Evolutionary conservation across 768 basidiomycete genomes (phyloP), one percentile per base, ranked within the genome.

Genomic region (Baorangia bicolor): DNA sequence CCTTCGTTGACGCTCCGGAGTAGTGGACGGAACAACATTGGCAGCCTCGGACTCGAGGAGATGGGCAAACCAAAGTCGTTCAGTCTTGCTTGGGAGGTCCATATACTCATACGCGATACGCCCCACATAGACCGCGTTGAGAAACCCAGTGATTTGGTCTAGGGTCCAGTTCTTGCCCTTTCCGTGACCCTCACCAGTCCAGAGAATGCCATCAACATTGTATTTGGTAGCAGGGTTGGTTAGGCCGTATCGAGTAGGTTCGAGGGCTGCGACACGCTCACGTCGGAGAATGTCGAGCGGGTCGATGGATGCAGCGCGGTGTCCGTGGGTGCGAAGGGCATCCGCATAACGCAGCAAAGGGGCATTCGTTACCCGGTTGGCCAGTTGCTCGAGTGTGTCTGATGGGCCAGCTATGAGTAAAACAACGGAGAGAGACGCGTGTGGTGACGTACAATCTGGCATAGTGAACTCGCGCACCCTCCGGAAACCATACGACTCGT

Each of bases 71-170:
- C 92, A 96, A 6, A 90, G 77, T 0, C 91, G 81, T 72, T 94
- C 92, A 0, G 86, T 88, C 75, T 92, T 92, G 55, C 82, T 86
- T 0, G 89, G 87, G 13, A 90, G 88, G 69, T 94, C 91, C 90
- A 92, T 92, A 55, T 87, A 94, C 80, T 97, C 94, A 65, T 94
- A 92, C 1, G 90, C 93, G 61, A 97, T 92, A 23, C 83, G 83
- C 2, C 88, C 90, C 28, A 92, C 88, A 66, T 97, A 97, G 1
- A 90, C 80, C 1, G 75, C 72, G 51, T 86, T 81, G 13, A 97
- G 75, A 68, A 90, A 88, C 16, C 76, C 67, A 4, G 79, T 81
- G 56, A 97, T 91, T 41, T 90, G 81, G 31, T 78, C 79, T 25
- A 96, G 77, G 1, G 82, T 80, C 86, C 89, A 91, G 70, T 70